These are phyloP conservation scores for Sedum album DNA, from an alignment of 164 flowering plant genomes.

Conservation along the genomic window DNA sequence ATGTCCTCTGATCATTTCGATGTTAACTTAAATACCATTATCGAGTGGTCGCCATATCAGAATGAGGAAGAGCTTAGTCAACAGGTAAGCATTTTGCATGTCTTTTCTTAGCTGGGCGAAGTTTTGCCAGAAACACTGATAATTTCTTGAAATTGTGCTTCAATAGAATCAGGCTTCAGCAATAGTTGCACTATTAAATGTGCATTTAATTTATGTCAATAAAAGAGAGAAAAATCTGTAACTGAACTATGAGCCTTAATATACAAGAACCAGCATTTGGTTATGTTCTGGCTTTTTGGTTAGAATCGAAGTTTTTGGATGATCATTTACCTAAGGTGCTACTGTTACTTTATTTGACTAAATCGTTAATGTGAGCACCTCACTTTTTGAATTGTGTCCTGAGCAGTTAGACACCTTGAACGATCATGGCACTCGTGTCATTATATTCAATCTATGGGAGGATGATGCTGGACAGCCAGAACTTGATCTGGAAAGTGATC, in stretches of 20 bases:
- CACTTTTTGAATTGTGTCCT: not conserved
- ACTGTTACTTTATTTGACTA: not conserved
- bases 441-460: conserved; percentile 76
- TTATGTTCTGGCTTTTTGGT: not conserved
- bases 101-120: not conserved
- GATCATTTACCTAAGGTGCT: not conserved
- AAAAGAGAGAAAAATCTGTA: not conserved
- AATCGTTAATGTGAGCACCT: not conserved
- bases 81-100: not conserved
- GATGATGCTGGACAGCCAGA: conserved; percentile 59
- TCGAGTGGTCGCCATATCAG: not conserved
- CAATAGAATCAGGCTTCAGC: not conserved
- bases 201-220: not conserved
- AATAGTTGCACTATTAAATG: too few relatives aligned
- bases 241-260: not conserved
- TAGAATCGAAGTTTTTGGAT: not conserved
- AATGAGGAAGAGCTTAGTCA: conserved; percentile 2
- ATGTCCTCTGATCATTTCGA: not conserved
- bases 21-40: not conserved
- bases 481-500: conserved; percentile 75
- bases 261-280: too few relatives aligned
- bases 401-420: conserved; percentile 82
- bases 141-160: not conserved
- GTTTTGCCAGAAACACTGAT: not conserved
- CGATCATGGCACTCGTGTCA: conserved; percentile 73